Evolutionary conservation across 164 flowering plant genomes (phyloP), one percentile per base, ranked within the genome.

Genomic region (Magnolia changhungtana): DNA sequence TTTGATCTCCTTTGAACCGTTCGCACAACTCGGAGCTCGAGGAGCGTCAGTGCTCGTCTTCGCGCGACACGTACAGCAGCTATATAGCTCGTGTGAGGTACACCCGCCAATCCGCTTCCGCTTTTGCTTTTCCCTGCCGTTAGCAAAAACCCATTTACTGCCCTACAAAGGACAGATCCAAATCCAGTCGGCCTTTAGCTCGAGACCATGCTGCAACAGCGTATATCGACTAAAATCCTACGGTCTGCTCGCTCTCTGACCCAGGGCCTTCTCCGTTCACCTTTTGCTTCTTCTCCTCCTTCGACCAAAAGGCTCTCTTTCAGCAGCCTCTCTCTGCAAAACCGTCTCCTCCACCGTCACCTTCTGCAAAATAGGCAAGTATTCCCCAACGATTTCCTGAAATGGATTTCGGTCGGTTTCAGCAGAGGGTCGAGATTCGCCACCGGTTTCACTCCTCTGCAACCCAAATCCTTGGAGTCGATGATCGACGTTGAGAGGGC

Each of bases 401-500:
- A 79, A 80, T 85, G 94, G 95, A 86, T 83, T 81, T 87, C 88
- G 1, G 82, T 89, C 75, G 91, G 97, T 71, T 83, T 72, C 67
- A 79, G 55, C 65, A 84, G 95, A 78, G 87, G 82, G 23, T 87
- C 88, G 16, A 88, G 79, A 8, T 93, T 92, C 50, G 97, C 97
- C 10, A 78, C 89, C 76, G 98, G 98, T 74, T 95, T 90, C 84
- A 78, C 85, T 7, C 96, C 98, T 16, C 80, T 95, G 81, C 85
- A 93, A 79, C 86, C 67, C 10, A 93, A 95, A 84, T 88, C 94
- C 18, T 81, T 95, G 89, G 90, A 85, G 72, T 87, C 95, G 0
- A 93, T 95, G 67, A 81, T 95, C 31, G 98, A 95, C 81, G n/a
- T 91, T 23, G 89, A 88, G 76, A 88, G 97, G 83, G 88, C 82